These are phyloP conservation scores for Zoysia japonica DNA, from an alignment of 176 grass and related monocot species.

Conservation along the genomic window DNA sequence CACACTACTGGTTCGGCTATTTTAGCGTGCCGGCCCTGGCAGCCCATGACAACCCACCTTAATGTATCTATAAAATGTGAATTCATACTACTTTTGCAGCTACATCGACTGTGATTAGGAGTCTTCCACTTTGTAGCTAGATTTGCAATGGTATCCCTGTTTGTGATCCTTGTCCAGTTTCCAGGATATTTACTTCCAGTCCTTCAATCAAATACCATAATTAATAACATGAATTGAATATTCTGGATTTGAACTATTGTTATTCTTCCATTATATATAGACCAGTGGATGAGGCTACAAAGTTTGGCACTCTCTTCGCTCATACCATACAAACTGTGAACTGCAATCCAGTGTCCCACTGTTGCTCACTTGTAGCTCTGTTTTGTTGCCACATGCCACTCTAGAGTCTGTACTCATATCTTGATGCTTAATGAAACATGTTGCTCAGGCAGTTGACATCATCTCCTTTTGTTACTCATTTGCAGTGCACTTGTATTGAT, in stretches of 20 bases:
- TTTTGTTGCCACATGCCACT: neutral
- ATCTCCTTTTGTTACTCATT: conserved; percentile 4
- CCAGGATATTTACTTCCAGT: neutral
- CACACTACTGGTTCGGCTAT: no score
- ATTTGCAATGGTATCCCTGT: neutral
- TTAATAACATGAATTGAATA: neutral
- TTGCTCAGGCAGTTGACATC: neutral
- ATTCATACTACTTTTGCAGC: neutral
- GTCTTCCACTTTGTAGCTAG: neutral
- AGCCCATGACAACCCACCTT: neutral
- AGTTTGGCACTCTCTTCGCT: neutral
- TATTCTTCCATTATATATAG: neutral
- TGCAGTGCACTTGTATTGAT: conserved; percentile 70
- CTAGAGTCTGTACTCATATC: neutral
- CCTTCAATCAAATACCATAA: neutral
- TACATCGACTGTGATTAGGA: no score
- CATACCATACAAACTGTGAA: neutral
- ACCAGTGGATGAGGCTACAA: neutral
- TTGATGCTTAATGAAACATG: neutral
- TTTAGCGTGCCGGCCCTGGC: no score
- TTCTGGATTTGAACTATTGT: neutral
- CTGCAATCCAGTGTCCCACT: neutral
- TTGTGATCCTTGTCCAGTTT: neutral
- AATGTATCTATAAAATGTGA: neutral
- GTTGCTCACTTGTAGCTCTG: neutral